Evolutionary conservation across 139 green algal species (phyloP), one percentile per base, ranked within the genome.

Genomic region (Micromonas pusilla): DNA sequence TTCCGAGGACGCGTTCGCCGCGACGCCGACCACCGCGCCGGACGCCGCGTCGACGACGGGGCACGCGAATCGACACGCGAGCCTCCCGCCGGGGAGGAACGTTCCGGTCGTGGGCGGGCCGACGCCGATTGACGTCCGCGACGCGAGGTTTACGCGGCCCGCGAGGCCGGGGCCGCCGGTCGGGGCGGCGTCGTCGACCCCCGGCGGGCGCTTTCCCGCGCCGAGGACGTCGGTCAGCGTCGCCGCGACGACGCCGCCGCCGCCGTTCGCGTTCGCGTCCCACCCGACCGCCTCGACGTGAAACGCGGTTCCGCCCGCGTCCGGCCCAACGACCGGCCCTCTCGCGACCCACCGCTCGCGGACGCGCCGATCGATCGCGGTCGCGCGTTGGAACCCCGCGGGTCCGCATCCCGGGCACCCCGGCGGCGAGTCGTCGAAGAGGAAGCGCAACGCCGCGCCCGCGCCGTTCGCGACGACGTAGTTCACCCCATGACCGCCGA

Each of bases 61-160:
- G 37, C 70, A 76, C 0, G 39, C 37, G 37, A 76, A 76, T 9
- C 23, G 34, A 0, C 70, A 76, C 70, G 39, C 63, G 70, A 76
- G 34, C 20, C 20, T 34, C 20, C 19, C 21, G 34, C 25, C 13
- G 13, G 70, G 70, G 36, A 64, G 63, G 70, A 76, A 76, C 70
- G 70, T 76, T 9, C 70, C 70, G 33, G 70, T 76, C 32, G 63
- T 31, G 16, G 70, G 70, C 36, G 70, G 70, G 70, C 70, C 70
- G 70, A 64, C 63, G 37, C 34, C 70, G 16, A 19, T 9, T 6
- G 36, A 32, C 9, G 70, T 76, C 70, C 32, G 70, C 16, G 62
- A 31, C 21, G 21, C 21, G 70, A n/a, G 23, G 70, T 64, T 64
- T 31, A 36, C 36, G 36, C n/a, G 9, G 32, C 70, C 70, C 13